These are phyloP conservation scores for Tricholoma bakamatsutake DNA, from an alignment of 768 basidiomycete species.

Conservation along the genomic window DNA sequence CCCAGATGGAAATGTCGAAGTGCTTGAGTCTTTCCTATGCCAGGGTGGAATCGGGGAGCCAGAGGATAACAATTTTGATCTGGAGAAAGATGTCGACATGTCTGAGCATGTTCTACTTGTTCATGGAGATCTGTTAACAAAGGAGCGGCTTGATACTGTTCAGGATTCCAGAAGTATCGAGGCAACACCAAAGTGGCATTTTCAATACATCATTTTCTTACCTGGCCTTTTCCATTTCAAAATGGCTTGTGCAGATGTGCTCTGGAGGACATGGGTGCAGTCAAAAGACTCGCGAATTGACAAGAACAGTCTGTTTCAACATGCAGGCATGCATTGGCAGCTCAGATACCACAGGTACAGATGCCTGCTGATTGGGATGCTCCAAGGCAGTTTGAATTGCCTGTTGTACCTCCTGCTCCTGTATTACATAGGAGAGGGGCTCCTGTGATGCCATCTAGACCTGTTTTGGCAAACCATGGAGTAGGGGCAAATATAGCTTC, in stretches of 20 bases:
- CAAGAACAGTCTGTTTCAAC: not conserved
- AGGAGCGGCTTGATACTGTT: slow-evolving; percentile 12
- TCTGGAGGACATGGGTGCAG: slow-evolving; percentile 6
- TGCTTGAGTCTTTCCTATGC: slow-evolving; percentile 1
- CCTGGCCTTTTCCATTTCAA: not conserved
- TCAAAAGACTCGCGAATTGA: slow-evolving; percentile 6
- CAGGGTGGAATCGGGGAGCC: slow-evolving; percentile 9
- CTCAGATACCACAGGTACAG: too few species aligned
- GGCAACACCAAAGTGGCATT: slow-evolving; percentile 5
- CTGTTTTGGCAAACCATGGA: too few species aligned
- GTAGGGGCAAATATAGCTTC: too few species aligned
- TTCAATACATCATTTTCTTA: slow-evolving; percentile 4
- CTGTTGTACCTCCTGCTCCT: too few species aligned
- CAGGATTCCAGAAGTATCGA: slow-evolving; percentile 10
- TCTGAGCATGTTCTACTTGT: slow-evolving; percentile 6
- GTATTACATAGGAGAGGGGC: too few species aligned
- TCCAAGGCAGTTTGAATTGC: too few species aligned
- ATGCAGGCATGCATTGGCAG: slow-evolving; percentile 8
- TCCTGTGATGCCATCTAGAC: too few species aligned
- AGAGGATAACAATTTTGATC: not conserved
- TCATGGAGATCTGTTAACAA: slow-evolving; percentile 19
- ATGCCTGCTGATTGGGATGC: too few species aligned
- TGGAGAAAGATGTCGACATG: slow-evolving; percentile 3
- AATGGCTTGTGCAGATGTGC: too few species aligned
- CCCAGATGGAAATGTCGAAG: slow-evolving; percentile 11